Evolutionary conservation across 202 grass and related monocot species (phyloP), one percentile per base, ranked within the genome.

Genomic region (Saccharum hybrid): DNA sequence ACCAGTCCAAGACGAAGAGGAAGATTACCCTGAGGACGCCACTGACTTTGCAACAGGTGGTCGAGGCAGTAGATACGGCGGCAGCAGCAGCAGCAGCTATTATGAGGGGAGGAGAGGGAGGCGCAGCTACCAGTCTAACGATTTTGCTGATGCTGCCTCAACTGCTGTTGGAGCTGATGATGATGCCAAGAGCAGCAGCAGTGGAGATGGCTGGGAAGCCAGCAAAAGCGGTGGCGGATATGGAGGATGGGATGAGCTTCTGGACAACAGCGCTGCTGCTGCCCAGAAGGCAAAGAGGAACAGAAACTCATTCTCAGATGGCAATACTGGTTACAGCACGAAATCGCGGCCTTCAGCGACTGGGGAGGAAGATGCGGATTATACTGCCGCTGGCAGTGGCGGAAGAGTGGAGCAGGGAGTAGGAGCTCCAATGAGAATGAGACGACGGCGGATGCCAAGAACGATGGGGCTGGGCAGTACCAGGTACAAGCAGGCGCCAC

Each of bases 401-500:
- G 0, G 59, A 62, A 62, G 73, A 41, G 12, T 41, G 59, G 37
- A 40, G 26, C 33, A 18, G 65, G 65, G 78, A 57, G n/a, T 56
- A 39, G 79, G 66, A 43, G 52, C 67, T 82, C 54, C 52, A 31
- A 88, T 45, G 30, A 75, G 71, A 49, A 73, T 34, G 5, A 46
- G 15, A 40, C 77, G 56, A 60, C 37, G 18, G 10, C 18, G 38
- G 72, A 84, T 88, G 77, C 60, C 86, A 2, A 19, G 83, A 13
- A 88, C 18, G 2, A 57, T 19, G 18, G 49, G 48, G 34, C 72
- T 75, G 48, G 72, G 88, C 66, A 88, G 14, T 78, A 84, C 64
- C 23, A 92, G 72, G 79, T 91, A 94, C 75, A 86, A 84, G 51
- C 88, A 92, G 1, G 82, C 56, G 45, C 94, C 94, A 5, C n/a